Percentiles rank a stretch among this genome's conserved stretches.
These are phyloP conservation scores for Fusarium robinianum DNA, from an alignment of 2,329 filamentous ascomycete species.

Conservation along the genomic window DNA sequence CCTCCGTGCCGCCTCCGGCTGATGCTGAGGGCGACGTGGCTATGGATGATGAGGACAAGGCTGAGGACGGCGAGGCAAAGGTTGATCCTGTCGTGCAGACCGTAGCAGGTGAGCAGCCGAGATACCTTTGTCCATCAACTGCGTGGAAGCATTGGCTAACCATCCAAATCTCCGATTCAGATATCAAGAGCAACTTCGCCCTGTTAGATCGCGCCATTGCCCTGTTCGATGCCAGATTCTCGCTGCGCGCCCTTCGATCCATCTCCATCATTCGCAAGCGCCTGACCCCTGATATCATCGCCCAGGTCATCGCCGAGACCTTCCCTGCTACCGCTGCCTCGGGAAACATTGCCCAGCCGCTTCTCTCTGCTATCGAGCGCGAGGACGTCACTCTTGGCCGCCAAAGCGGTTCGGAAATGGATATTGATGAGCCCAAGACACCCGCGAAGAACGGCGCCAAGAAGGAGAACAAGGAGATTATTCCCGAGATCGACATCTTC, in stretches of 20 bases:
- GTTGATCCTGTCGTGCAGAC: constrained; percentile 65
- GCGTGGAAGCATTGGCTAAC: constrained; percentile 27
- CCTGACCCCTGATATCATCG: constrained; percentile 78
- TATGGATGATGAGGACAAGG: constrained; percentile 67
- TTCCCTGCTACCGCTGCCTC: constrained; percentile 67
- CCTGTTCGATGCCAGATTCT: constrained; percentile 93
- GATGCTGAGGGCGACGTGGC: constrained; percentile 71
- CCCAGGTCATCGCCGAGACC: constrained; percentile 79
- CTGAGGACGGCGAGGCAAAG: constrained; percentile 58
- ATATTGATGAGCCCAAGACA: constrained; percentile 67
- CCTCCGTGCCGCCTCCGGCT: constrained; percentile 58
- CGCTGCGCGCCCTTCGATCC: constrained; percentile 88
- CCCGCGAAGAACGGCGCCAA: constrained; percentile 59
- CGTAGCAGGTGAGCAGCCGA: constrained; percentile 57
- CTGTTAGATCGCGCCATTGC: constrained; percentile 90
- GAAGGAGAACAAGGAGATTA: constrained; percentile 73
- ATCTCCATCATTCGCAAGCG: constrained; percentile 96
- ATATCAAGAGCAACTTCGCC: constrained; percentile 93
- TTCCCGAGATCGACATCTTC: constrained; percentile 89
- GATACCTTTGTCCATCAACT: neutral
- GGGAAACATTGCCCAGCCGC: constrained; percentile 67
- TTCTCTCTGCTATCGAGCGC: constrained; percentile 72
- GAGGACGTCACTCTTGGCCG: constrained; percentile 66
- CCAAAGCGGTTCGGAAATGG: constrained; percentile 67
- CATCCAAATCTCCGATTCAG: constrained; percentile 53